Evolutionary conservation across 306 rosid genomes (phyloP), one percentile per base, ranked within the genome.

Genomic region (Prunus armeniaca): DNA sequence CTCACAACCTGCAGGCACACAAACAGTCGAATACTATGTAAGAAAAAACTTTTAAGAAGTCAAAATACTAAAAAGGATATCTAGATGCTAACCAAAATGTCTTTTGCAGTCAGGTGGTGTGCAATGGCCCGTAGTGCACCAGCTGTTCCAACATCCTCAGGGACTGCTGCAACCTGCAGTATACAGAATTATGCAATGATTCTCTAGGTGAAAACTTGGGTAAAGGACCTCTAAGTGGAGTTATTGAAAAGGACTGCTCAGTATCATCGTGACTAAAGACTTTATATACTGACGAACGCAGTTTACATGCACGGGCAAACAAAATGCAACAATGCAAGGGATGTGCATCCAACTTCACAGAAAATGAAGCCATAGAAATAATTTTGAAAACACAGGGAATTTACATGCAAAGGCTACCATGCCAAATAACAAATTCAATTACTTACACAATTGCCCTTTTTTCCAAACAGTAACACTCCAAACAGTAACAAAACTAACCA

Each of bases 111-210:
- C 80, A 96, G 81, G 82, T 86, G 96, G 77, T 74, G 96, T 11
- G 93, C 82, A 80, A 96, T 87, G 30, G 99, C 99, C 57, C 96
- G 89, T 77, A 96, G 89, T 47, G 98, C 97, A 82, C 93, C 98
- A 65, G 93, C 97, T 27, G 99, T 96, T 80, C 99, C 99, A 74
- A 92, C 93, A 84, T 96, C 99, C 84, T 92, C 99, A 1, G 96
- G 93, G 71, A 92, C 98, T 76, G 93, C 87, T 51, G 97, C 91
- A 83, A 96, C 99, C 99, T 92, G 86, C 30, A 68, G 70, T n/a
- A 66, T 34, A 34, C n/a, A 55, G n/a, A 32, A 32, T 64, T 64
- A 64, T 17, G 49, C 69, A 64, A 64, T 32, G 69, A 49, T 32
- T 64, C 69, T 32, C 5, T 64, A 64, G 8, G 0, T 64, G 69